These are phyloP conservation scores for Lentinula detonsa DNA, from an alignment of 768 basidiomycete species.

Conservation along the genomic window DNA sequence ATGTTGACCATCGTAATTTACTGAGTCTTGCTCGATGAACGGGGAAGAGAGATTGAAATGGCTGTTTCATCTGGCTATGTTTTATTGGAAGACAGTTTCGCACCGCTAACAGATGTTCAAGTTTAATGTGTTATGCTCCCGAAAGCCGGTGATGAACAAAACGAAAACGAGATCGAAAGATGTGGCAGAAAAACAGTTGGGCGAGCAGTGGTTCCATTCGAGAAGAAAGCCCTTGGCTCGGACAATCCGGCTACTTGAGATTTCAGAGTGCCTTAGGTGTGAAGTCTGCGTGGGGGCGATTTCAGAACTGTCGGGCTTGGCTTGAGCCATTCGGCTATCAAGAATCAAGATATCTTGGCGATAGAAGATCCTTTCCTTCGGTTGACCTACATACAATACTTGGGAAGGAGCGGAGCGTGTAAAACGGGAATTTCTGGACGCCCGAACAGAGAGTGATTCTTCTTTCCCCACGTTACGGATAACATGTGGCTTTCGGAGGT, in stretches of 20 bases:
- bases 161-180: not conserved
- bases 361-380: not conserved
- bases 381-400: not conserved
- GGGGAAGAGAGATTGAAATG: not conserved
- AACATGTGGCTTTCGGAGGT: not conserved
- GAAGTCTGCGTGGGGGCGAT: not conserved
- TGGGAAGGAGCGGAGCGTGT: not conserved
- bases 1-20: not conserved
- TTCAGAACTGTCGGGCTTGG: not conserved
- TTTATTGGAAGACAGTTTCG: not conserved
- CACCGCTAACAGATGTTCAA: not conserved
- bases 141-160: not conserved
- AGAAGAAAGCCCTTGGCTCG: not conserved
- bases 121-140: not conserved
- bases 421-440: not conserved
- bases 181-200: not conserved
- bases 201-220: not conserved
- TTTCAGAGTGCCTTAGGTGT: not conserved
- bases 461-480: not conserved
- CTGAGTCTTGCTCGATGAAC: not conserved
- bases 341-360: not conserved
- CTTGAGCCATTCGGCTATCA: not conserved
- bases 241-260: not conserved
- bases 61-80: not conserved
- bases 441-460: not conserved